A percentile compares a stretch with the other conserved stretches of the same genome.
Conservation (phyloP, 345 rosid species). For the Raphanus sativus region DNA sequence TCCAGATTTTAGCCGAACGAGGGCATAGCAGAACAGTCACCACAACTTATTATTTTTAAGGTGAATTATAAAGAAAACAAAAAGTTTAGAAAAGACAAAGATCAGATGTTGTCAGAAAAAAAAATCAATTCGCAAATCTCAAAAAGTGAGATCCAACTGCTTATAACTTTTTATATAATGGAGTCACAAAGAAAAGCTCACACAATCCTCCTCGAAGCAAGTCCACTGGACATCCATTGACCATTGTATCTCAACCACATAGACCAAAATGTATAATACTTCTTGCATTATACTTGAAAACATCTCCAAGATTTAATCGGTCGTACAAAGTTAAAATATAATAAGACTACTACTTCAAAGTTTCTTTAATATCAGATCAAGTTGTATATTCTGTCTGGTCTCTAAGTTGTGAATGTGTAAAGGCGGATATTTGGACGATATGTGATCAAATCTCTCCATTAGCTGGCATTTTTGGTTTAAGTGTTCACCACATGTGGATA, state of each 20-base stretch:
- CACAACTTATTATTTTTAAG: not conserved
- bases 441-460: not conserved
- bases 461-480: conserved; percentile 10
- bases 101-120: conserved; percentile 1
- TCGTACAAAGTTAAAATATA: not conserved
- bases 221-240: conserved; percentile 18
- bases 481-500: conserved; percentile 25
- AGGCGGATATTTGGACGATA: not conserved
- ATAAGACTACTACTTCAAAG: not conserved
- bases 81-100: not conserved
- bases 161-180: conserved; percentile 13
- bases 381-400: not conserved
- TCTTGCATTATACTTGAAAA: not conserved
- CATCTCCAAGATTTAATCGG: not conserved
- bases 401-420: not conserved
- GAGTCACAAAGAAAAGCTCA: conserved; percentile 23
- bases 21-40: conserved; percentile 18
- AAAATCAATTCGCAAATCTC: not conserved
- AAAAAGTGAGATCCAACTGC: conserved; percentile 24
- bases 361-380: not conserved
- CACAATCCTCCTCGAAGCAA: conserved; percentile 24
- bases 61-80: not conserved
- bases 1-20: conserved; percentile 17
- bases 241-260: conserved; percentile 5
- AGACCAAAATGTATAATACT: not conserved